A percentile compares a stretch with the other conserved stretches of the same genome.
Evolutionary conservation across 805 yeast species (phyloP).

Genomic region (Cyberlindnera xylosilytica): DNA sequence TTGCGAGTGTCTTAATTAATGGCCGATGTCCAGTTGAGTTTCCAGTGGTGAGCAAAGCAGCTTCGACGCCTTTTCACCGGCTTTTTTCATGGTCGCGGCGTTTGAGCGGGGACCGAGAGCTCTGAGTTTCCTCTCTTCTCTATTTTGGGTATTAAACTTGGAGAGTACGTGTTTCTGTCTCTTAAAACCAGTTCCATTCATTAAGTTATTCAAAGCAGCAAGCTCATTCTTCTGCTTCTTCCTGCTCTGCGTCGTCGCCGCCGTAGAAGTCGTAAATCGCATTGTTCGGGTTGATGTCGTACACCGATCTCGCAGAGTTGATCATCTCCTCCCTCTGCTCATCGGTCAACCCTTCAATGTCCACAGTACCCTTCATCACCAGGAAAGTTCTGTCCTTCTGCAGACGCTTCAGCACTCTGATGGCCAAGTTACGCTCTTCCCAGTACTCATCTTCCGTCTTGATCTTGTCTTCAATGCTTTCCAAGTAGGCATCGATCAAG

Average conservation of each 20-base stretch:
- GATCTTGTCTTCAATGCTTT: slow-evolving; percentile 67
- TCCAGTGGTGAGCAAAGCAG: no score
- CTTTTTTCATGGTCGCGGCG: no score
- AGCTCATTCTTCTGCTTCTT: not conserved
- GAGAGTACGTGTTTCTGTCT: no score
- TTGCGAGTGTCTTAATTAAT: no score
- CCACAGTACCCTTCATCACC: slow-evolving; percentile 49
- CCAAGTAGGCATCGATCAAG: slow-evolving; percentile 78
- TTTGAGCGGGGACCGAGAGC: no score
- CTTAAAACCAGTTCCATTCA: no score
- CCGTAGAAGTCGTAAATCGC: slow-evolving; percentile 57
- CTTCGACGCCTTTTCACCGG: not conserved
- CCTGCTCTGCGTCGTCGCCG: slow-evolving; percentile 11
- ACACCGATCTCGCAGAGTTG: slow-evolving; percentile 29
- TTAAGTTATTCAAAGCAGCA: no score
- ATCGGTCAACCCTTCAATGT: slow-evolving; percentile 22
- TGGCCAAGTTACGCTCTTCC: slow-evolving; percentile 65
- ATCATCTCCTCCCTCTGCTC: slow-evolving; percentile 26
- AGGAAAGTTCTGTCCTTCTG: slow-evolving; percentile 82
- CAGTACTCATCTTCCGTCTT: slow-evolving; percentile 67
- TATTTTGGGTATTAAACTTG: no score
- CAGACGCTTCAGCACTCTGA: slow-evolving; percentile 77
- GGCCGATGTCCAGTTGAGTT: no score
- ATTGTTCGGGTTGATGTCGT: slow-evolving; percentile 70
- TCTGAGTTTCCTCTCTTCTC: no score